Percentiles rank a stretch among this genome's conserved stretches.
Evolutionary conservation across 352 stramenopile genomes (phyloP).

Genomic region (Phytophthora palmivora): DNA sequence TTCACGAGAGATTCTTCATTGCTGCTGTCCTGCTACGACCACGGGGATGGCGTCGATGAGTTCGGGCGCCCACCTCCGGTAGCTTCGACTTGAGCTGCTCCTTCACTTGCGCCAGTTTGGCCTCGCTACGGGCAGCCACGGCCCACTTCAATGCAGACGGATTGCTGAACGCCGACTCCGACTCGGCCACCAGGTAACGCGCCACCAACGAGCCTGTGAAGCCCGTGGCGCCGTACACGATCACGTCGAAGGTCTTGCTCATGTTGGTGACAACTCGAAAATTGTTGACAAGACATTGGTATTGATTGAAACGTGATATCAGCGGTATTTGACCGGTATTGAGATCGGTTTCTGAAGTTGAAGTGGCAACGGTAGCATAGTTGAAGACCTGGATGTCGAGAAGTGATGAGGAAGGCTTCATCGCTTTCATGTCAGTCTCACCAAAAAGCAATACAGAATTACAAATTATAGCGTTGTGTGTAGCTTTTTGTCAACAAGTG

Average conservation of each 20-base stretch:
- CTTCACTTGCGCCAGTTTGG: conserved; percentile 77
- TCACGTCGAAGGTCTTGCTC: conserved; percentile 61
- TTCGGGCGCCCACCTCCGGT: conserved; percentile 37
- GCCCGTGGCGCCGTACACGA: conserved; percentile 91
- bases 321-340: conserved; percentile 10
- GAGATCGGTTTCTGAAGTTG: conserved; percentile 18
- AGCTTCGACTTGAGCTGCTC: conserved; percentile 56
- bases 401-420: no score
- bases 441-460: no score
- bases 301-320: no score
- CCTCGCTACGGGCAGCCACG: conserved; percentile 80
- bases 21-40: conserved; percentile 60
- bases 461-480: no score
- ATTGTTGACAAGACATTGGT: conserved; percentile 35
- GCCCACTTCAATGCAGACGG: conserved; percentile 79
- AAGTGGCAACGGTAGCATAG: no score
- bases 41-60: conserved; percentile 56
- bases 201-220: conserved; percentile 88
- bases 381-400: no score
- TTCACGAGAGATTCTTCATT: conserved; percentile 67
- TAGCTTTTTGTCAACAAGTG: no score
- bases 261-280: conserved; percentile 15
- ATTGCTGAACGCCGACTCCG: conserved; percentile 42
- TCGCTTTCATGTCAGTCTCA: no score
- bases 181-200: conserved; percentile 63